Evolutionary conservation across 805 yeast genomes (phyloP), one percentile per base, ranked within the genome.

Genomic region (Wickerhamiella siamensis): DNA sequence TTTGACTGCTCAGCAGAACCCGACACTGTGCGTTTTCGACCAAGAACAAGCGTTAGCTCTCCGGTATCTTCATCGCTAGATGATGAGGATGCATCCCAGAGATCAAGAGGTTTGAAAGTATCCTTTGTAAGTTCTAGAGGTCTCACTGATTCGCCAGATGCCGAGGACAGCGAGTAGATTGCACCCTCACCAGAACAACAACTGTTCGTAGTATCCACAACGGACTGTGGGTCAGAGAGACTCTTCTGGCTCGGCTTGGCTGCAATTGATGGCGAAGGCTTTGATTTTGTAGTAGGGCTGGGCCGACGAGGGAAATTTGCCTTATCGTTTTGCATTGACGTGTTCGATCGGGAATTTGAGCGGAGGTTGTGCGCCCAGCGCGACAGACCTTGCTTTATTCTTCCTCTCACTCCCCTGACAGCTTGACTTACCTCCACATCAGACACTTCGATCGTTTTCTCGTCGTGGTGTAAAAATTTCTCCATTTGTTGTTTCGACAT

Each of bases 371-470:
- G 46, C 6, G 50, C 49, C 16, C 51, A 36, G 19, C 46, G 39
- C 12, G 47, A 27, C 18, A 77, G 52, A 20, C 72, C 69, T 44
- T 66, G 69, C 50, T 66, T 73, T 34, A 83, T 66, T 42, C 77
- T 67, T 39, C 74, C 70, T 5, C 86, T 87, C 38, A 84, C 69
- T n/a, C 94, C 94, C 29, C 77, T 70, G 3, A 84, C 84, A 1
- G 94, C 94, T 46, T 75, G 72, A 47, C 76, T 72, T 5, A 82
- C 70, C 45, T 84, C 94, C 43, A 77, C 78, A 37, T 67, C 70
- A 2, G 79, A 67, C 5, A 80, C 77, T 31, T 71, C 70, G 39
- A 79, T 75, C 51, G 66, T 72, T 63, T 60, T 51, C 51, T 51
- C 57, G 29, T 50, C 49, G 24, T 17, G 20, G 33, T 52, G 50